Conservation (phyloP, 169 alveolate species). For the Plasmodium sp. region DNA sequence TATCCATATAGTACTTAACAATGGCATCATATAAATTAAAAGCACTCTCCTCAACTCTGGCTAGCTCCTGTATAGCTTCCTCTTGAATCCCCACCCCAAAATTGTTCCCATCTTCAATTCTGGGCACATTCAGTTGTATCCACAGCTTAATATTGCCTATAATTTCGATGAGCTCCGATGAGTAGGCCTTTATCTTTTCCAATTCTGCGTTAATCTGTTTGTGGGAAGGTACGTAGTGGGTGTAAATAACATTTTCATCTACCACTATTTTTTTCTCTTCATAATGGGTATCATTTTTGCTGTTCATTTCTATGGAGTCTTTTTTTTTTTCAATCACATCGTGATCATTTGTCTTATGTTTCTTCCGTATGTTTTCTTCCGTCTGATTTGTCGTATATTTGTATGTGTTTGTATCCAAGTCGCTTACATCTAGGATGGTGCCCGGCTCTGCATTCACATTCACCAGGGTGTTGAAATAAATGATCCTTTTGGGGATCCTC, state of each 20-base stretch:
- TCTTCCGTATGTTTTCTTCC: constrained; percentile 59
- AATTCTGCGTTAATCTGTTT: constrained; percentile 86
- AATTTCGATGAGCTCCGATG: constrained; percentile 89
- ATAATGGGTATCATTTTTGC: neutral
- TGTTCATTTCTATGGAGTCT: constrained; percentile 5
- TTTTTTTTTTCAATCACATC: constrained; percentile 18
- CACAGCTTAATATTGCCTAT: constrained; percentile 90
- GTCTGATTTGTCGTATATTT: constrained; percentile 66
- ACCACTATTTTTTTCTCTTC: constrained; percentile 25
- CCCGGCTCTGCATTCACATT: constrained; percentile 77
- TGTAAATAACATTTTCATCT: constrained; percentile 74
- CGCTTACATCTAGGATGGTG: constrained; percentile 74
- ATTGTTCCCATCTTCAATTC: constrained; percentile 93
- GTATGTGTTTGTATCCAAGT: constrained; percentile 80
- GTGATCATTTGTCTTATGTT: constrained; percentile 71
- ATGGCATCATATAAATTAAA: constrained; percentile 89
- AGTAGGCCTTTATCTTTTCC: constrained; percentile 86
- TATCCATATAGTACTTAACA: constrained; percentile 89
- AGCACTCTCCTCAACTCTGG: constrained; percentile 92
- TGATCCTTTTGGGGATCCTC: constrained; percentile 89
- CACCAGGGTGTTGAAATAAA: constrained; percentile 85
- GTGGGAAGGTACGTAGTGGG: constrained; percentile 84
- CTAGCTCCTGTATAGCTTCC: constrained; percentile 91
- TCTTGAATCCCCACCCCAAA: constrained; percentile 93
- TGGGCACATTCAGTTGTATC: constrained; percentile 92